Evolutionary conservation across 768 basidiomycete genomes (phyloP), one percentile per base, ranked within the genome.

Genomic region (Leccinum arenicola): DNA sequence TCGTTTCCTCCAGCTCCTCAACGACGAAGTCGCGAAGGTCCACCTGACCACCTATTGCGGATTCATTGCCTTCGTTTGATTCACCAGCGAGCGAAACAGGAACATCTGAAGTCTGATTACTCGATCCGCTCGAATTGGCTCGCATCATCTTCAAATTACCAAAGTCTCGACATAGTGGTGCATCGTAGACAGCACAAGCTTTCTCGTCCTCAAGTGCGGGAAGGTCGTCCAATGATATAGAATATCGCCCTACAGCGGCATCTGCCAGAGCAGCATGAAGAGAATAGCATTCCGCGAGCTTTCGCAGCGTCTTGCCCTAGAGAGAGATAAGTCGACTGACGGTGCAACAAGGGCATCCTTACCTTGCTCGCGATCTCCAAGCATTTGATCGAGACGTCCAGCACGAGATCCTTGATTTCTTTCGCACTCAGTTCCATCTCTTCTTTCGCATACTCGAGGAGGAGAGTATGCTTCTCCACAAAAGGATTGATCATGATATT

Each of bases 401-500:
- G 76, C 9, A 85, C 76, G 27, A 90, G 74, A 7, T 70, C 68
- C 50, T 74, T 73, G 27, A 84, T 70, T 25, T 82, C 83, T 45
- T 68, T 67, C 52, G 33, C 56, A 64, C 66, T 72, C 73, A 85
- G 75, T 50, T 76, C 77, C 67, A 82, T 80, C 43, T 66, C 69
- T 29, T 69, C 69, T 55, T 64, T 74, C 11, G 76, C 80, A 61
- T 83, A 91, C 50, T 82, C 78, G 50, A 86, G 66, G 19, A 87
- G 69, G 47, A 77, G 69, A 50, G 73, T 64, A 66, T 79, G 81
- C 55, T 81, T 78, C 65, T 89, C 88, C 47, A 88, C 80, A 66
- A 89, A 91, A 27, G 88, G 86, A 68, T 84, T 89, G 54, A 83
- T 68, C 55, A 91, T 78, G 50, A 91, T 74, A 67, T 85, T 82